Evolutionary conservation across 495 filamentous ascomycete species (phyloP), one percentile per base, ranked within the genome.

Genomic region (Venustampulla echinocandica): DNA sequence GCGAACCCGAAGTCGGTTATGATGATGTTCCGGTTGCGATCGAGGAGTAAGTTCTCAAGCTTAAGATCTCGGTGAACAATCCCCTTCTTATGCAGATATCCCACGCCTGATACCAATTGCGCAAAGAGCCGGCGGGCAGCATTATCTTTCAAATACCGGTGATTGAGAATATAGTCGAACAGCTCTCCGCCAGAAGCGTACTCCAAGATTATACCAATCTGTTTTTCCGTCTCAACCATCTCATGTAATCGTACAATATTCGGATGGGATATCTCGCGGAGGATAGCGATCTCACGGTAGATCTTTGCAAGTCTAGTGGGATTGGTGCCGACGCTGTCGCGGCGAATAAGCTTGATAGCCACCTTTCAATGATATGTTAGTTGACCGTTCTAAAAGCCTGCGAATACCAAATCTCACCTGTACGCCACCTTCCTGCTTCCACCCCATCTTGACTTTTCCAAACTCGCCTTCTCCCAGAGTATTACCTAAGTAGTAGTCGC

Each of bases 1-100:
- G 92, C 92, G 64, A 99, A 99, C 3, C 92, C 92, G 63, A 99
- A 99, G 66, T 99, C 92, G 0, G 92, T 97, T 63, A 99, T 97
- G 68, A 99, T 97, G 61, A 99, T 96, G 65, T 99, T 99, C 35
- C 86, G 80, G 56, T 99, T 95, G 15, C 92, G 79, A 66, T 99
- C 92, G 39, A 99, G 79, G 15, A 99, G 71, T 58, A 99, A 64
- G 62, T 99, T 99, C 66, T 99, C 92, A 49, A 99, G 71, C 65
- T 99, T 99, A 43, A 99, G 70, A 67, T 99, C 92, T 57, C 92
- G 83, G 58, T 99, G 92, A 18, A 99, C 90, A 59, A 99, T 99
- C 33, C 92, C 92, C 64, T 97, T 99, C 65, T 96, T 97, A 66
- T 99, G 92, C 48, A 99, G 71, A 67, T 99, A 99, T 17, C 92